Evolutionary conservation across 2,329 filamentous ascomycete genomes (phyloP), one percentile per base, ranked within the genome.

Genomic region (Ophiostoma fasciatum): DNA sequence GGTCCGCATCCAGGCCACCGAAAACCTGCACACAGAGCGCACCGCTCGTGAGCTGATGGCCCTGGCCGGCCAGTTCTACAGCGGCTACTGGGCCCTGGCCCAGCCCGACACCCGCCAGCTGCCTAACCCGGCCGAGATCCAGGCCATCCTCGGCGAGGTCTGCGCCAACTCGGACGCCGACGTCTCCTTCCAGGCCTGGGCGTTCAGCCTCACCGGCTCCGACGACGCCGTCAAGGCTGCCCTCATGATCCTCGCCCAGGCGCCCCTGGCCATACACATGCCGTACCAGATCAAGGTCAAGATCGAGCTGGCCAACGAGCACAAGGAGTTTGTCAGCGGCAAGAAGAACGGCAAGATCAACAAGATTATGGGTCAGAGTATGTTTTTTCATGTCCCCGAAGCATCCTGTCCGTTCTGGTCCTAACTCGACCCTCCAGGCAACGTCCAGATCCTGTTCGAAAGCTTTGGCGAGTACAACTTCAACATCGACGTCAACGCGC

Each of bases 261-360:
- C 94, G 45, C 79, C 82, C 28, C 93, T 94, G 50, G 82, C 92
- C 41, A 78, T 79, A 45, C 80, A 85, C 48, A 76, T 81, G 28
- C 82, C 83, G 46, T 93, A 92, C 51, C 87, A 92, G 54, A 92
- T 98, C 54, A 77, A 87, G 38, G 88, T 98, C 53, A 96, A 96
- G 66, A 93, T 98, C 44, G 90, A 98, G 63, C 78, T 98, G 38
- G 90, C 90, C 51, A 96, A 96, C 52, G 90, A 98, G 62, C 90
- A 98, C 65, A 98, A 98, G 59, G 90, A 98, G 53, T 98, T 98
- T 54, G 90, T 98, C 39, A 94, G 87, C 48, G 90, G 90, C 48
- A 98, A 98, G 68, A 98, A 98, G 67, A 98, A 98, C 50, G 90
- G 90, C 59, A 98, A 98, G 64, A 98, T 98, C 60, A 98, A 98